Base-by-base conservation (phyloP, 2,329 filamentous ascomycete species). In the Fulvia fulva region DNA sequence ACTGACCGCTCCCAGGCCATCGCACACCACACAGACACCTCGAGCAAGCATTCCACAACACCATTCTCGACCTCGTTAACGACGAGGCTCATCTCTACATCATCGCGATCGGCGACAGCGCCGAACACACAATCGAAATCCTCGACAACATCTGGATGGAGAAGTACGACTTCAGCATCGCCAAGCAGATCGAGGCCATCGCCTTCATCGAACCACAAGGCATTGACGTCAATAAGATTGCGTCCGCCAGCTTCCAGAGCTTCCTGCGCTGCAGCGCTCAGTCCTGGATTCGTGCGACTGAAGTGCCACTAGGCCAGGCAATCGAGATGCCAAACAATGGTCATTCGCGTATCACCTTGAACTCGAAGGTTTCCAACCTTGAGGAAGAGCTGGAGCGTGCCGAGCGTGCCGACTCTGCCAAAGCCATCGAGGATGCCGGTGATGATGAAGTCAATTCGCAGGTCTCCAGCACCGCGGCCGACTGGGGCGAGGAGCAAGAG, bases 101-200 rank as follows among this genome's bases (percentile, higher is more conserved):
- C 30, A 78, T 96, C 50, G 89, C 83, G 1, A 76, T 94, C 16
- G 85, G 87, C 1, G 84, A 88, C 55, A 86, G 85, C 3, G 86
- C 85, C 0, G 80, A 86, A 9, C 41, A 55, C 52, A 53, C 65
- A 7, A 46, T 71, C 26, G 55, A 62, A 9, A 57, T 43, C 32
- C 56, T 70, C 21, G 64, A 68, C 51, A 25, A 51, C 16, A 44
- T 55, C 32, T 34, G 60, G 41, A 30, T 52, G 23, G 50, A 56
- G 28, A 45, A 49, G 25, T 14, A 26, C 21, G 26, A 46, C 22
- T 32, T 25, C 16, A 51, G 43, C 25, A 21, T 52, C 25, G 53
- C 46, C 47, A 44, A 49, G 2, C 49, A 62, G 16, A 30, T 68
- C 26, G 47, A 57, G n/a, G 54, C 58, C 37, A 47, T 69, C 8